Evolutionary conservation across 352 stramenopile genomes (phyloP).

Genomic region (Phytopythium sindhum): DNA sequence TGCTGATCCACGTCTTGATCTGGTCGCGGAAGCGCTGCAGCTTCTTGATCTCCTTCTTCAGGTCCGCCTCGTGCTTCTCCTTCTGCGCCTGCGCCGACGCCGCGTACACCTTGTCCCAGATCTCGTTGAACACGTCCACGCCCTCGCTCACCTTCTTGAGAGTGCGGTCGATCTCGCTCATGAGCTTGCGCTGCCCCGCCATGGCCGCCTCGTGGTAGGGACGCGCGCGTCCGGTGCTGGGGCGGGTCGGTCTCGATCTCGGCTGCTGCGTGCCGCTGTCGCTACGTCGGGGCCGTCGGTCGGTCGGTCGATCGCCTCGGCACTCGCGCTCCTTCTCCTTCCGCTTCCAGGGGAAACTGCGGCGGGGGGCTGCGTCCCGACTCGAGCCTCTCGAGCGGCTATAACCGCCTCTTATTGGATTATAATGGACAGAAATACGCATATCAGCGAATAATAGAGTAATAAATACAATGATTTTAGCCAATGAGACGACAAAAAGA

Average conservation of each 20-base stretch:
- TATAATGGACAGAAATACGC: background rate
- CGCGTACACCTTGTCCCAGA: slow-evolving; percentile 98
- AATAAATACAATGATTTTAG: background rate
- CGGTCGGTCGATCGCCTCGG: background rate
- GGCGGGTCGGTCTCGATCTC: background rate
- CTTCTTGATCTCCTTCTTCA: slow-evolving; percentile 99
- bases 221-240: background rate
- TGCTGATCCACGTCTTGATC: slow-evolving; percentile 99
- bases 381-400: background rate
- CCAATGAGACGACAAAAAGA: background rate
- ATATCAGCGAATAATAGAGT: slow-evolving; percentile 4
- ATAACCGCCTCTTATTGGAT: background rate
- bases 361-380: slow-evolving; percentile 1
- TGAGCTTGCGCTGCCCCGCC: slow-evolving; percentile 81
- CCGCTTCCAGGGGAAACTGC: background rate
- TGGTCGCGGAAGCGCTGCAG: slow-evolving; percentile 97
- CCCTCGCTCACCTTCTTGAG: slow-evolving; percentile 99
- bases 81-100: slow-evolving; percentile 97
- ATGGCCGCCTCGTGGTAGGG: slow-evolving; percentile 26
- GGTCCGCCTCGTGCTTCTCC: slow-evolving; percentile 98
- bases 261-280: background rate
- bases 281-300: no score
- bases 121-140: slow-evolving; percentile 98
- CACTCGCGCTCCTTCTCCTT: background rate
- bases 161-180: slow-evolving; percentile 98